Evolutionary conservation across 2,329 filamentous ascomycete species (phyloP), one percentile per base, ranked within the genome.

Genomic region (Mycocentrospora acerina): DNA sequence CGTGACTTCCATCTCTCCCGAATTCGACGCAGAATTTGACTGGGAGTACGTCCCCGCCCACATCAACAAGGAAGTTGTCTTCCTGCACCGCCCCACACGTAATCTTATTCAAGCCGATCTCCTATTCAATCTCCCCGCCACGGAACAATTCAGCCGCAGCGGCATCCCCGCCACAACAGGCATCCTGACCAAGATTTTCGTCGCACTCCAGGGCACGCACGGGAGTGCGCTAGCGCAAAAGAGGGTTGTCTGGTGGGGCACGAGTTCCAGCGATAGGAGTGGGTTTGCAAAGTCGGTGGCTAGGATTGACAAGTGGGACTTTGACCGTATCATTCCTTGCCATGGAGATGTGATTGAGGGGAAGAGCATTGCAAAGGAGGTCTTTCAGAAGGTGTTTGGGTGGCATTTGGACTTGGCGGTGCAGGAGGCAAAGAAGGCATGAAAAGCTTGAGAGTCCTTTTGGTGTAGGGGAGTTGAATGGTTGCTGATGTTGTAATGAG

Each of bases 41-140:
- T 82, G 64, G 53, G 90, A 95, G 68, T 95, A 86, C 65, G 83
- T 96, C 40, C 79, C 86, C 54, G 80, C 80, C 3, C 82, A 97
- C 67, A 71, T 75, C 19, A 96, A 94, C 72, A 86, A 88, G 62
- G 93, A 98, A 69, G 72, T 97, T 19, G 89, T 93, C 17, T 89
- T 97, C 69, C 73, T 84, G 60, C 90, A 95, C 75, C 85, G 83
- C 63, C 89, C 88, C 0, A 83, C 87, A 10, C 73, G 75, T 40
- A 86, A 89, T 0, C 71, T 98, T 29, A 90, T 98, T 60, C 74
- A 95, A 70, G 93, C 90, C 5, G 93, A 98, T 67, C 69, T 97
- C 28, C 64, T 97, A 51, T 97, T 97, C 77, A 97, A 96, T 66
- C 71, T 95, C 24, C 93, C 93, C 0, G 81, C 89, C 1, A 81